phyloP scores from a whole-genome alignment of 768 basidiomycete species.

The Suillus sp. region DNA sequence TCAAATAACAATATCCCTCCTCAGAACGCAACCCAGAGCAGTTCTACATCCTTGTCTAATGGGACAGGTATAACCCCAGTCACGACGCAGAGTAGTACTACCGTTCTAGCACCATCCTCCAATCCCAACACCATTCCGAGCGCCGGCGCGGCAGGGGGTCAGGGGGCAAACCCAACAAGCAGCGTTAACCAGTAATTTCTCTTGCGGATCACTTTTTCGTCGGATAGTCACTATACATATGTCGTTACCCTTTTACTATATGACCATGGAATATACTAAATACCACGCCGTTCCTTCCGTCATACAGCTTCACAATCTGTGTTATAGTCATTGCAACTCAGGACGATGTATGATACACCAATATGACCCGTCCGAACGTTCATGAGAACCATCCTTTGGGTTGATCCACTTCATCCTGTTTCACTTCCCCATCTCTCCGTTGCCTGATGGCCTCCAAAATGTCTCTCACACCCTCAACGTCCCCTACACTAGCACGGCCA shows the following conservation, averaged over 20 bases:
- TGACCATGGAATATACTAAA: not conserved
- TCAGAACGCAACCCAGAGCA: not conserved
- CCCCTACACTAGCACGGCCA: conserved; percentile 66
- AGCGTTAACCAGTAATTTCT: conserved; percentile 7
- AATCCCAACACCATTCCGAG: too few species aligned
- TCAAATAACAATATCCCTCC: not conserved
- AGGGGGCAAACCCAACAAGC: too few species aligned
- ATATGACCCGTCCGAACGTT: not conserved
- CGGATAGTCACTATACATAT: not conserved
- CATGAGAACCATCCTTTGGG: conserved; percentile 61
- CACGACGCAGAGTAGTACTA: too few species aligned
- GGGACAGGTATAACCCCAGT: not conserved
- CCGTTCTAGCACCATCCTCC: too few species aligned
- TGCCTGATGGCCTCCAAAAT: conserved; percentile 69
- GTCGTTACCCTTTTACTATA: not conserved
- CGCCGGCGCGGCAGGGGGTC: too few species aligned
- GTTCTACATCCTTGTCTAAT: not conserved
- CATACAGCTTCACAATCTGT: not conserved
- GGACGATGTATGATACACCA: too few species aligned
- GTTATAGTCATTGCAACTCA: not conserved
- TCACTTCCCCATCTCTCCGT: conserved; percentile 67
- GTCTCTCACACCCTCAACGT: conserved; percentile 65
- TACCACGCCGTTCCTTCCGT: not conserved
- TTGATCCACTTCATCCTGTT: conserved; percentile 39
- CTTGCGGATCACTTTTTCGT: not conserved